Conservation (phyloP, 495 filamentous ascomycete species). For the Trichoderma reesei region DNA sequence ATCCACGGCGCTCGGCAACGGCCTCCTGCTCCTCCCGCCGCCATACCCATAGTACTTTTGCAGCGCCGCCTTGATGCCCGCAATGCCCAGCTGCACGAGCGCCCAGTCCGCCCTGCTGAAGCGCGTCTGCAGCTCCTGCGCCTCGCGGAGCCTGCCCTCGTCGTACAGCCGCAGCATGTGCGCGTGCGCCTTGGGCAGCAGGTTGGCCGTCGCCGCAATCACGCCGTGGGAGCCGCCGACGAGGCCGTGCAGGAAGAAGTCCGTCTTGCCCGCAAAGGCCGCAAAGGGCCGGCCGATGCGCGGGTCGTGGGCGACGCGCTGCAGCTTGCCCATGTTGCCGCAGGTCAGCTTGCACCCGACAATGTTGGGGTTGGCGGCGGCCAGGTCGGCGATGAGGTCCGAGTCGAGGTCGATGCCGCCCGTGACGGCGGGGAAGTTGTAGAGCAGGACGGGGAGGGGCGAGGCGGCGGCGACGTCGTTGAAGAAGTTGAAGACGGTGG, state of each 20-base stretch:
- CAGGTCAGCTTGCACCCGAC: conserved; percentile 29
- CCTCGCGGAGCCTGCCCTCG: conserved; percentile 58
- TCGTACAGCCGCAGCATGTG: conserved; percentile 63
- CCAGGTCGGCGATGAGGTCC: conserved; percentile 49
- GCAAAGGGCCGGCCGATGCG: conserved; percentile 49
- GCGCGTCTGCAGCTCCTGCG: conserved; percentile 57
- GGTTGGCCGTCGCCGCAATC: conserved; percentile 25
- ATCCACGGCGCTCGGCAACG: background rate
- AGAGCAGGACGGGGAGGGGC: conserved; percentile 10
- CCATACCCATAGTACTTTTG: conserved; percentile 67
- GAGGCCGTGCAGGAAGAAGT: conserved; percentile 22
- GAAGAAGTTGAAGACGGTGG: conserved; percentile 22
- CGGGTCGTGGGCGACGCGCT: conserved; percentile 15
- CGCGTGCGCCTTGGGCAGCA: conserved; percentile 32
- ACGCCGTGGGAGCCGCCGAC: conserved; percentile 19
- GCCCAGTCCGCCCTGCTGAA: conserved; percentile 73
- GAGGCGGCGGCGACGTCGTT: background rate
- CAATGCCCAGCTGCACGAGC: conserved; percentile 67
- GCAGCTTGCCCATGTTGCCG: conserved; percentile 23
- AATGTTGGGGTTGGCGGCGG: conserved; percentile 51
- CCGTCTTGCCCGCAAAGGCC: conserved; percentile 20
- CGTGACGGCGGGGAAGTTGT: conserved; percentile 11
- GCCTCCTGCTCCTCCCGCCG: conserved; percentile 33
- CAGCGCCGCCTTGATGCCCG: conserved; percentile 73
- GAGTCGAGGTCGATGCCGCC: conserved; percentile 25